Conservation (phyloP, 225 moss, liverwort and hornwort species). For the Polytrichum commune region DNA sequence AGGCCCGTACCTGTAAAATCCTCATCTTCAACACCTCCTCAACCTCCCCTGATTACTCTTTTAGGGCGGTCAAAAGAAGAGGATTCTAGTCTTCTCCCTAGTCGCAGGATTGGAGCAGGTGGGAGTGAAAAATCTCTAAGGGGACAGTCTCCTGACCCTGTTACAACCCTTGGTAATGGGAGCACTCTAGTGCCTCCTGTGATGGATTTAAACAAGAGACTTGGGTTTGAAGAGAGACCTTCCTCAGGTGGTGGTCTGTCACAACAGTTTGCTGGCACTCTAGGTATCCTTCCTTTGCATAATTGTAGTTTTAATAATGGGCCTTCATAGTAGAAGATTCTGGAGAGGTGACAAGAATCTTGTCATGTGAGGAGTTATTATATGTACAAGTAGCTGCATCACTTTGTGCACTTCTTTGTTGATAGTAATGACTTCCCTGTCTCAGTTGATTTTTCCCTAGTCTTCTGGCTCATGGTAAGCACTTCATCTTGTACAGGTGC, state of each 20-base stretch:
- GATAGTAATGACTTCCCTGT: not conserved
- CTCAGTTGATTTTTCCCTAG: not conserved
- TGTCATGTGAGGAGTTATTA: not conserved
- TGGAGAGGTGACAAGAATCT: too few relatives aligned
- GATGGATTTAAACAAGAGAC: constrained; percentile 73
- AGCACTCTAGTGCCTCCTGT: constrained; percentile 42
- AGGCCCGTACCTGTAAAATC: constrained; percentile 56
- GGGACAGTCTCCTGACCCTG: constrained; percentile 60
- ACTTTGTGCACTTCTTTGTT: not conserved
- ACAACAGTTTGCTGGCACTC: constrained; percentile 74
- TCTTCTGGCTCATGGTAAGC: too few relatives aligned
- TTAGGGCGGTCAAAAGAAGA: constrained; percentile 76
- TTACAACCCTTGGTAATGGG: constrained; percentile 39
- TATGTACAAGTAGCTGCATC: not conserved
- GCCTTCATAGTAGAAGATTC: too few relatives aligned
- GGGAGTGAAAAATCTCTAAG: constrained; percentile 43
- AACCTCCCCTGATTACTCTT: constrained; percentile 32
- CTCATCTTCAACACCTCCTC: constrained; percentile 40
- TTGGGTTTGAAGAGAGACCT: constrained; percentile 70
- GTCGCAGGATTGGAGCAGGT: constrained; percentile 52
- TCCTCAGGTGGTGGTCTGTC: constrained; percentile 65
- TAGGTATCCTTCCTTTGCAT: constrained; percentile 27
- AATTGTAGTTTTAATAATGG: not conserved
- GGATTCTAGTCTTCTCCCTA: constrained; percentile 45
- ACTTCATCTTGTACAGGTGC: constrained; percentile 30